Evolutionary conservation across 2,329 filamentous ascomycete species (phyloP).

Genomic region (Aspergillus quadricinctus): DNA sequence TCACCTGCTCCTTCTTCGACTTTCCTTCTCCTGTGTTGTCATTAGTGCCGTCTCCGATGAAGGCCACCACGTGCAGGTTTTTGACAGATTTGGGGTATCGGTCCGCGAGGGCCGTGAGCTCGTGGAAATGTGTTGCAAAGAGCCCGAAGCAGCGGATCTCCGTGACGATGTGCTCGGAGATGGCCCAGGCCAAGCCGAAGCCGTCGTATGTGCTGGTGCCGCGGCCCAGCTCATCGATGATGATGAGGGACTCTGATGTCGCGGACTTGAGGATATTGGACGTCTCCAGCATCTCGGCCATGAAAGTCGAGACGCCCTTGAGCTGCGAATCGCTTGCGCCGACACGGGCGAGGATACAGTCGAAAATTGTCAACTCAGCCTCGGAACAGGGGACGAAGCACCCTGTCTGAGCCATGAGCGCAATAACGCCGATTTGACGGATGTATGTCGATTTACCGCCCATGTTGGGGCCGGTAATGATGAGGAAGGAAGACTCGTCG

Average conservation of each 20-base stretch:
- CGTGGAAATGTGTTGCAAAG: slow-evolving; percentile 98
- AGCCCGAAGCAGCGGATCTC: slow-evolving; percentile 92
- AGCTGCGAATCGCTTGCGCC: slow-evolving; percentile 95
- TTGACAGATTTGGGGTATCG: slow-evolving; percentile 75
- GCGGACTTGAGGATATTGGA: slow-evolving; percentile 97
- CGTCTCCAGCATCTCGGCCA: slow-evolving; percentile 99
- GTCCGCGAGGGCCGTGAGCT: slow-evolving; percentile 85
- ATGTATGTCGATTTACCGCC: slow-evolving; percentile 98
- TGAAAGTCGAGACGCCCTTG: slow-evolving; percentile 97
- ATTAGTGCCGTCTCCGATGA: slow-evolving; percentile 62
- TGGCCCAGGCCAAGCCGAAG: slow-evolving; percentile 98
- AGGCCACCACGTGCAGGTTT: slow-evolving; percentile 93
- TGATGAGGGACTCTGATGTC: slow-evolving; percentile 91
- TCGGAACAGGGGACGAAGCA: slow-evolving; percentile 91
- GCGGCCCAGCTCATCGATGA: slow-evolving; percentile 95
- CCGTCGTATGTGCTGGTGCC: slow-evolving; percentile 98
- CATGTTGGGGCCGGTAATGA: slow-evolving; percentile 99
- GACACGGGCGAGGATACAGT: slow-evolving; percentile 92
- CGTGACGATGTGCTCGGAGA: slow-evolving; percentile 93
- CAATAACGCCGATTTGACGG: slow-evolving; percentile 92
- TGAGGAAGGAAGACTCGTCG: slow-evolving; percentile 79
- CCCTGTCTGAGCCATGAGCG: slow-evolving; percentile 93
- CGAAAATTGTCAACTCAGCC: slow-evolving; percentile 91
- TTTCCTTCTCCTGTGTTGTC: slow-evolving; percentile 37
- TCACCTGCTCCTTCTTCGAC: slow-evolving; percentile 73